These are phyloP conservation scores for Citrus hindsii DNA, from an alignment of 345 rosid species.

Conservation along the genomic window DNA sequence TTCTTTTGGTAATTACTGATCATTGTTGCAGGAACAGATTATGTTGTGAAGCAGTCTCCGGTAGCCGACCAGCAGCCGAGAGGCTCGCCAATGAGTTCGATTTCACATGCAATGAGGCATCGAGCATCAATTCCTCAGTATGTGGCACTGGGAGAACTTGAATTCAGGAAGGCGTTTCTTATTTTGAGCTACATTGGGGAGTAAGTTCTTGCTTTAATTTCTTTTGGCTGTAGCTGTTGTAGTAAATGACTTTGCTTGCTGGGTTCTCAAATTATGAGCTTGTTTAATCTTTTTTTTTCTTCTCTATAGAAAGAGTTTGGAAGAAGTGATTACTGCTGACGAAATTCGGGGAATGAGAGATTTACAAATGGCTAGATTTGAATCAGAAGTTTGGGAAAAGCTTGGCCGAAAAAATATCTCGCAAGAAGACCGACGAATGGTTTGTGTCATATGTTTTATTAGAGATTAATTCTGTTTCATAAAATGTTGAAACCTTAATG, in stretches of 20 bases:
- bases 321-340: slow-evolving; percentile 31
- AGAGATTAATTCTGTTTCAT: not conserved
- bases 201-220: slow-evolving; percentile 30
- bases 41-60: not conserved
- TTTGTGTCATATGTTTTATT: not conserved
- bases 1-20: not conserved
- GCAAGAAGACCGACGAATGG: slow-evolving; percentile 33
- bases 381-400: slow-evolving; percentile 40
- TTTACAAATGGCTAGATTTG: slow-evolving; percentile 47
- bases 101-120: not conserved
- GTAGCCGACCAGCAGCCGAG: not conserved
- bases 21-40: not conserved
- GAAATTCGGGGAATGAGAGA: slow-evolving; percentile 36
- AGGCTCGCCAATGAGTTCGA: not conserved
- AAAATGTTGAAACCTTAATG: not conserved
- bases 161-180: slow-evolving; percentile 60
- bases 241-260: not conserved
- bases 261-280: not conserved
- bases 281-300: not conserved
- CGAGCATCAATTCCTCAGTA: slow-evolving; percentile 26
- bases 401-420: slow-evolving; percentile 15
- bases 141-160: slow-evolving; percentile 53
- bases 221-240: not conserved
- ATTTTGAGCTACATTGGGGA: slow-evolving; percentile 54
- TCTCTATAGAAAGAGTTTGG: slow-evolving; percentile 31